A percentile compares a stretch with the other conserved stretches of the same genome.
phyloP scores from a whole-genome alignment of 1,284 basidiomycete species.

The Pseudozyma tsukubaensis region DNA sequence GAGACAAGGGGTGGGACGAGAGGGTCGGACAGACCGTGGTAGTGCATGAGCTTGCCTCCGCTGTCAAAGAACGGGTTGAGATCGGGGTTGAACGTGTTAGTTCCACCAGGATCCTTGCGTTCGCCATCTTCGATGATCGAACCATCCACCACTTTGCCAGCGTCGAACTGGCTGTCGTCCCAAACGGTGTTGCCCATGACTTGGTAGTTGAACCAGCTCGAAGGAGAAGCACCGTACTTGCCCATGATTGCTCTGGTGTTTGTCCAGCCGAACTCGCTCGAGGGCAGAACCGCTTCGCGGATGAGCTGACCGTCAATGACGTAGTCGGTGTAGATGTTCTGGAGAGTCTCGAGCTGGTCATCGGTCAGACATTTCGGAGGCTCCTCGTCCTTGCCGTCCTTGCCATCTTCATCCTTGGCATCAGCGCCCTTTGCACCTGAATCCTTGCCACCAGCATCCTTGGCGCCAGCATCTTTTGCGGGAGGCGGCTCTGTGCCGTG shows the following conservation, averaged over 20 bases:
- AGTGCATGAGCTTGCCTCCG: slow-evolving; percentile 68
- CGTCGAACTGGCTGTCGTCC: slow-evolving; percentile 24
- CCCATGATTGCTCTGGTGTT: slow-evolving; percentile 27
- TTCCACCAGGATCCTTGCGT: slow-evolving; percentile 33
- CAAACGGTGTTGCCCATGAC: slow-evolving; percentile 31
- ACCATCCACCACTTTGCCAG: slow-evolving; percentile 23
- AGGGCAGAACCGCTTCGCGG: slow-evolving; percentile 36
- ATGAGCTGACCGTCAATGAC: slow-evolving; percentile 31
- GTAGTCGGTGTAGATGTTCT: slow-evolving; percentile 34
- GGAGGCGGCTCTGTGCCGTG: background rate
- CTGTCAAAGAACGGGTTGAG: slow-evolving; percentile 62
- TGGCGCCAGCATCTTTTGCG: background rate
- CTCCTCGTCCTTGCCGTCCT: slow-evolving; percentile 7
- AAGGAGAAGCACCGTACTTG: slow-evolving; percentile 19
- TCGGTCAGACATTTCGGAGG: slow-evolving; percentile 28
- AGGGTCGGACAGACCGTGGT: slow-evolving; percentile 67
- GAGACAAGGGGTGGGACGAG: slow-evolving; percentile 70
- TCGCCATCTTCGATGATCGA: slow-evolving; percentile 35
- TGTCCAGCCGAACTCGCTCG: slow-evolving; percentile 37
- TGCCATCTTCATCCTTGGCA: background rate
- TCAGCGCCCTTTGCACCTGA: background rate
- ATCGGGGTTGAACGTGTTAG: slow-evolving; percentile 53
- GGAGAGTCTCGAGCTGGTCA: slow-evolving; percentile 39
- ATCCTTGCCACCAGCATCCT: background rate
- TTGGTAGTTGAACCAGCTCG: slow-evolving; percentile 46